These are phyloP conservation scores for Phytophthora pistaciae DNA, from an alignment of 352 stramenopile genomes.

Conservation along the genomic window DNA sequence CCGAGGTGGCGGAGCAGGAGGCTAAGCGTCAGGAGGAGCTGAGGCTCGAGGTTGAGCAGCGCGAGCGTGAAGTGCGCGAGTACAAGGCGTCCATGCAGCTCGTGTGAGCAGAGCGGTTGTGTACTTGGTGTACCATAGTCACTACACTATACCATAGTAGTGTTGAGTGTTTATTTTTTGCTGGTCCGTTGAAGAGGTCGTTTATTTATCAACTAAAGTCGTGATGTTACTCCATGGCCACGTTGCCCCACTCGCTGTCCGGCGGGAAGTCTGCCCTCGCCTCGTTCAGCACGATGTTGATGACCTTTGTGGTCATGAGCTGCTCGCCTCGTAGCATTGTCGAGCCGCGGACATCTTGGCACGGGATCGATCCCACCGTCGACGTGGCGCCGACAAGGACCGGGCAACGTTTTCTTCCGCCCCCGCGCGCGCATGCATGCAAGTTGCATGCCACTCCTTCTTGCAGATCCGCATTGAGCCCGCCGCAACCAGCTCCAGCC, in stretches of 20 bases:
- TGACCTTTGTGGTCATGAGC: neutral
- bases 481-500: neutral
- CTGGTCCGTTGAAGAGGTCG: neutral
- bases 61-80: slow-evolving; percentile 65
- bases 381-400: neutral
- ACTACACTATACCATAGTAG: neutral
- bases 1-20: slow-evolving; percentile 61
- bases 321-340: slow-evolving; percentile 6
- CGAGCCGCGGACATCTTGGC: slow-evolving; percentile 16
- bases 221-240: neutral
- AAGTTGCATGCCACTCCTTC: slow-evolving; percentile 23
- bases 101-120: neutral
- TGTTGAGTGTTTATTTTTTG: neutral
- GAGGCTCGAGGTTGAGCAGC: slow-evolving; percentile 56
- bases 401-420: slow-evolving; percentile 29
- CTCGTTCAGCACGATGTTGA: slow-evolving; percentile 7
- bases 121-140: neutral
- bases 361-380: slow-evolving; percentile 22
- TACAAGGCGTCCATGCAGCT: slow-evolving; percentile 60
- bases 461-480: neutral
- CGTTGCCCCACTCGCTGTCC: neutral
- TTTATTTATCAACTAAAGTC: slow-evolving; percentile 26
- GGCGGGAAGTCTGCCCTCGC: neutral
- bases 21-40: slow-evolving; percentile 50
- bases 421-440: slow-evolving; percentile 1